Base-by-base conservation (phyloP, 1,284 basidiomycete species). In the Porogramme epimiltina region DNA sequence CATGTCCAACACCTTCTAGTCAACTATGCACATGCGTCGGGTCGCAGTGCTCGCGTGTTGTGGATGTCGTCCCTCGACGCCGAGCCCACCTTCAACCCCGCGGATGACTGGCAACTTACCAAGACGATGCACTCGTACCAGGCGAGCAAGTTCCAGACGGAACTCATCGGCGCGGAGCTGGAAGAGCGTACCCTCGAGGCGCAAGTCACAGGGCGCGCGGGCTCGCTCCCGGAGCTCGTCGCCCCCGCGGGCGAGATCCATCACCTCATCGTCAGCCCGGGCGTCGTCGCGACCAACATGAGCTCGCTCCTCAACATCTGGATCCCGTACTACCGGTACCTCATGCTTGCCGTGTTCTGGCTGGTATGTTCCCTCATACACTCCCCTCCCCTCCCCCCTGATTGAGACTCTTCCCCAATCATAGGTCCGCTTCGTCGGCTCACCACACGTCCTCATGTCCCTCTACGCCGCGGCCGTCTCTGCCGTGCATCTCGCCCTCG, bases 21-120 rank as follows among this genome's bases (percentile, higher is more conserved):
- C 11, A 73, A 74, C 28, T 75, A 78, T 34, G 56, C 65, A 4
- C 51, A 37, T 4, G 18, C 26, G 16, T 41, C 52, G 0, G 44
- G 42, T 26, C 33, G 34, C 19, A 52, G 77, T 19, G 77, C 86
- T 0, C 82, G 91, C 22, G 80, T 94, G 6, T 70, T 95, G 19
- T 95, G 93, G 89, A 86, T 85, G 52, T 89, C 90, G 2, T 93
- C 91, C 1, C 62, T 87, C 8, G 87, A 90, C 66, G 81, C 85
- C 0, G 72, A 71, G 16, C 77, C 82, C 0, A 77, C 70, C 42
- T 89, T 87, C 53, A 77, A 84, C 50, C 64, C 74, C 0, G 73
- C 79, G 31, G 91, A 95, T 65, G 93, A 96, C 68, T 87, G 84
- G 79, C 91, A 95, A 64, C 75, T 91, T 20, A 70, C 82, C 23